Percentiles rank a stretch among this genome's conserved stretches.
Evolutionary conservation across 306 rosid genomes (phyloP).

Genomic region (Sechiopsis laciniata): DNA sequence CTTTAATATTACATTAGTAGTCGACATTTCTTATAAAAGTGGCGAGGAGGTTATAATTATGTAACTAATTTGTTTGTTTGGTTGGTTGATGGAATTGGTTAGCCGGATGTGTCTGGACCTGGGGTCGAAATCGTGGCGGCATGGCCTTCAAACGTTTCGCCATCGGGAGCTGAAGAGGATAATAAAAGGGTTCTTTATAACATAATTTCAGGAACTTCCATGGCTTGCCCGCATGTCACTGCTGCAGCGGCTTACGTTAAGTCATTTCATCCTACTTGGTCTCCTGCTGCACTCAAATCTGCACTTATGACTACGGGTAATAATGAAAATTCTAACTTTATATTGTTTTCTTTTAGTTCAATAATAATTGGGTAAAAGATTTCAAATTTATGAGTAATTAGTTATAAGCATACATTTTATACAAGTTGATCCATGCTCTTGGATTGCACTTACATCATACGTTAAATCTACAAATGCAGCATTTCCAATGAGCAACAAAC

Average conservation of each 20-base stretch:
- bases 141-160: constrained; percentile 6
- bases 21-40: no score
- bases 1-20: no score
- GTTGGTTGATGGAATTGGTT: no score
- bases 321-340: neutral
- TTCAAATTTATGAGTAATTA: no score
- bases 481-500: constrained; percentile 9
- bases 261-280: constrained; percentile 32
- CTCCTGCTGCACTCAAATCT: constrained; percentile 34
- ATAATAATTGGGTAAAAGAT: no score
- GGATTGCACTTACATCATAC: no score
- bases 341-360: no score
- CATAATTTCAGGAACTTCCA: constrained; percentile 28
- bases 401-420: no score
- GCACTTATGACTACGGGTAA: constrained; percentile 32
- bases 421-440: no score
- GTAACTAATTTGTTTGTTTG: neutral
- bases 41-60: no score
- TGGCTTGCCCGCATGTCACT: constrained; percentile 32
- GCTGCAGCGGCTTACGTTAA: constrained; percentile 37
- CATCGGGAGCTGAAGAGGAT: neutral
- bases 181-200: constrained; percentile 17
- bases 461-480: constrained; percentile 7
- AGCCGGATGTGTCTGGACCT: constrained; percentile 18
- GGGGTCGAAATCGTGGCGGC: constrained; percentile 30